Evolutionary conservation across 139 green algal species (phyloP).

Genomic region (Marvania coccoides): DNA sequence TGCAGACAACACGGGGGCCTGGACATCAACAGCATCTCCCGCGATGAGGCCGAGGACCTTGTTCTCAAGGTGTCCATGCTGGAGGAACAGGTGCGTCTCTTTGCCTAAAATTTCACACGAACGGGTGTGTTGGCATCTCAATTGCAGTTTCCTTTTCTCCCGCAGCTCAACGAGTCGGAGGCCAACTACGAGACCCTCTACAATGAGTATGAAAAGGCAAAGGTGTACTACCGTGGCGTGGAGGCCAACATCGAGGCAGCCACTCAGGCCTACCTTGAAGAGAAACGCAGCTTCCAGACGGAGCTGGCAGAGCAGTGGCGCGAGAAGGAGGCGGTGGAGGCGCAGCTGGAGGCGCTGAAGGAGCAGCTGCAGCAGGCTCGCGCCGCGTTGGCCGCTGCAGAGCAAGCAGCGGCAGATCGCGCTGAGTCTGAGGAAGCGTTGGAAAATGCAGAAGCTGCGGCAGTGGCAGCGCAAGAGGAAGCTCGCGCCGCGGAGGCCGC

Average conservation of each 20-base stretch:
- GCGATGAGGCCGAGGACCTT: slow-evolving; percentile 15
- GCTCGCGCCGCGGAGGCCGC: slow-evolving; percentile 3
- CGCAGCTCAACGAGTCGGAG: slow-evolving; percentile 21
- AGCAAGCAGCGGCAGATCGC: not conserved
- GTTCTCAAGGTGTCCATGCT: slow-evolving; percentile 2
- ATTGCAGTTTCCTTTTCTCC: not conserved
- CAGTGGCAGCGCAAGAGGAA: not conserved
- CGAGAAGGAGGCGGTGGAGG: slow-evolving; percentile 2
- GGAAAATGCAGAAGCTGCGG: not conserved
- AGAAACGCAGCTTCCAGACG: not conserved
- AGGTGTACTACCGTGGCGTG: slow-evolving; percentile 9
- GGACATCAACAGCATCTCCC: slow-evolving; percentile 9
- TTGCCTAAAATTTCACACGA: not conserved
- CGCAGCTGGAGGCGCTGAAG: not conserved
- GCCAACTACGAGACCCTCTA: slow-evolving; percentile 15
- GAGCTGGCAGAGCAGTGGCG: slow-evolving; percentile 3
- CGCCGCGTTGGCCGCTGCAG: not conserved
- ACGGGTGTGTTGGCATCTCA: not conserved
- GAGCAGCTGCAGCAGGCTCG: slow-evolving; percentile 1
- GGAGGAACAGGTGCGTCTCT: slow-evolving; percentile 11
- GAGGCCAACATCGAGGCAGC: not conserved
- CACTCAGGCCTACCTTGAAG: not conserved
- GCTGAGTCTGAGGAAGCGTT: not conserved
- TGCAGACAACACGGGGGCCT: slow-evolving; percentile 21
- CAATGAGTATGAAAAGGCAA: slow-evolving; percentile 13